These are phyloP conservation scores for Chaetomiaceae sp. DNA, from an alignment of 2,329 filamentous ascomycete genomes.

Conservation along the genomic window DNA sequence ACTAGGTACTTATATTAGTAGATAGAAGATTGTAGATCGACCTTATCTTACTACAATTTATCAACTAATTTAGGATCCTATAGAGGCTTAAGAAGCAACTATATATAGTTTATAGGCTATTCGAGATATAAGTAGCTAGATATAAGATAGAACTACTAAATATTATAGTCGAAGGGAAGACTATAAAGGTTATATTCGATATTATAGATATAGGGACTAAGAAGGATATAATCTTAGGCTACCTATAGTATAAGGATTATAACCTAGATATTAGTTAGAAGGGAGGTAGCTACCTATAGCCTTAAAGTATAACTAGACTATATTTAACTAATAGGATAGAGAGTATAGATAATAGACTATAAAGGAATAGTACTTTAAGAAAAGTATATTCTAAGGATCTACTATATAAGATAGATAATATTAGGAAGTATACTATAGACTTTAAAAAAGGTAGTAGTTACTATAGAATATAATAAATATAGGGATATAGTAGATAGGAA, in stretches of 20 bases:
- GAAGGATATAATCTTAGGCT: conserved; percentile 10
- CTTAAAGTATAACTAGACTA: background rate
- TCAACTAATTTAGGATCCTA: background rate
- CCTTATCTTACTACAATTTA: background rate
- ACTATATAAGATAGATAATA: background rate
- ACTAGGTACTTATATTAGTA: no score
- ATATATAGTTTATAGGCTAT: conserved; percentile 1
- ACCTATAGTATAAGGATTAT: background rate
- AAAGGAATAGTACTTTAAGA: background rate
- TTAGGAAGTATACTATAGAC: background rate
- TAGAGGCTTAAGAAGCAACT: background rate
- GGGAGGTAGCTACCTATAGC: conserved; percentile 9
- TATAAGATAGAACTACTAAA: background rate
- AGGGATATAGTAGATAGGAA: background rate
- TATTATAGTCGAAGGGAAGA: no score
- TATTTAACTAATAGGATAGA: background rate
- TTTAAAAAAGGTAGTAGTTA: background rate
- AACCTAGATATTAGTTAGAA: conserved; percentile 9
- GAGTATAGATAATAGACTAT: background rate
- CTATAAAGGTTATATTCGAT: no score
- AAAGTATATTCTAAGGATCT: background rate
- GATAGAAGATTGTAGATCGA: background rate
- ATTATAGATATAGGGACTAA: background rate
- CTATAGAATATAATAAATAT: background rate
- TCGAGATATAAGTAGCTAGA: background rate